Evolutionary conservation across 2,329 filamentous ascomycete species (phyloP).

Genomic region (Thelonectria rubi): DNA sequence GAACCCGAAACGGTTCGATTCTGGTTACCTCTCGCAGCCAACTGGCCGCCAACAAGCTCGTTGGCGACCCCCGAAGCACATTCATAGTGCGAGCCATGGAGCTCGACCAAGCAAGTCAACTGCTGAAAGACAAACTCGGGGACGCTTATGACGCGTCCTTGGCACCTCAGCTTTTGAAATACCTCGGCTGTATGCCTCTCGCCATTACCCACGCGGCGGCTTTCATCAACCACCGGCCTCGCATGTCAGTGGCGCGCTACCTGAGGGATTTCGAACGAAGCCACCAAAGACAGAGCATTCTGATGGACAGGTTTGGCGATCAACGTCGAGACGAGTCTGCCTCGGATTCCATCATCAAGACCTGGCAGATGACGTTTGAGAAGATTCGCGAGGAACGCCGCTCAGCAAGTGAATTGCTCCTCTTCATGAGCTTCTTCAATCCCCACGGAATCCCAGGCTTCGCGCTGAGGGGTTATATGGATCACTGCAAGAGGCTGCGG

Average conservation of each 20-base stretch:
- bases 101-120: neutral
- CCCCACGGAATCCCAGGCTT: constrained; percentile 21
- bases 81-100: neutral
- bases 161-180: neutral
- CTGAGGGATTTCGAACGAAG: constrained; percentile 40
- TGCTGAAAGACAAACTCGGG: neutral
- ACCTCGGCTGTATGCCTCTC: constrained; percentile 8
- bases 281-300: constrained; percentile 41
- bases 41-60: neutral
- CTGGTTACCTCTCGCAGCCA: neutral
- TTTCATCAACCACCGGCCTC: neutral
- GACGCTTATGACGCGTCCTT: neutral
- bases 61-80: neutral
- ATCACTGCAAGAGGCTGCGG: neutral
- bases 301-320: constrained; percentile 38
- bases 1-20: neutral
- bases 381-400: constrained; percentile 12
- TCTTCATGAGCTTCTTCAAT: constrained; percentile 32
- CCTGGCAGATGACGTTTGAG: constrained; percentile 27
- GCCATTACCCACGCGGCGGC: constrained; percentile 10
- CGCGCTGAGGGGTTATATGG: neutral
- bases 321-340: constrained; percentile 27
- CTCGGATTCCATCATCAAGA: constrained; percentile 22
- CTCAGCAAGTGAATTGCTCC: constrained; percentile 15
- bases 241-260: constrained; percentile 43